Conservation (phyloP, 2,329 filamentous ascomycete genomes). For the Coniochaeta hoffmannii region DNA sequence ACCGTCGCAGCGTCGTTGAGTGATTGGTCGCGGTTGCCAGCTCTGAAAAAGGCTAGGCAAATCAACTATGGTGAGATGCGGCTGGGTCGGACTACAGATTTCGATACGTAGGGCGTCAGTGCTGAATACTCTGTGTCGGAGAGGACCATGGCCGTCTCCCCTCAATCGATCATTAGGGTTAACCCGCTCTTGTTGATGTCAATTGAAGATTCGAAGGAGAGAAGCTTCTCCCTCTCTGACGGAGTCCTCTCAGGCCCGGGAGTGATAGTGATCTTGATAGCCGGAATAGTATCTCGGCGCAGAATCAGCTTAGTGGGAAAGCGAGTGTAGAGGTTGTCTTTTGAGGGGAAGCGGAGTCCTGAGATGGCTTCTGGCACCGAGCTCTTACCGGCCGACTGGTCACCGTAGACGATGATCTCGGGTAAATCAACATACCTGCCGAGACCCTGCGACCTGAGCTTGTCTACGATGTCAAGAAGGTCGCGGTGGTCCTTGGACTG, state of each 20-base stretch:
- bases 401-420: constrained; percentile 50
- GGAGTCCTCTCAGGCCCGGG: constrained; percentile 21
- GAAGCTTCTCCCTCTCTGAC: constrained; percentile 17
- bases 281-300: constrained; percentile 21
- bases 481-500: constrained; percentile 21
- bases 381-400: constrained; percentile 57
- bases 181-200: constrained; percentile 18
- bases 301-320: constrained; percentile 58
- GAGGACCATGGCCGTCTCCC: constrained; percentile 42
- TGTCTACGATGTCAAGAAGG: constrained; percentile 31
- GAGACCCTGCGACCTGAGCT: constrained; percentile 27
- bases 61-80: constrained; percentile 51
- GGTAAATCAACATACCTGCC: constrained; percentile 32
- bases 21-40: constrained; percentile 38
- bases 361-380: constrained; percentile 60
- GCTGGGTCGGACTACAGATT: constrained; percentile 36
- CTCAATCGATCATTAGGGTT: constrained; percentile 27
- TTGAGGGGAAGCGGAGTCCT: constrained; percentile 50
- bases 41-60: constrained; percentile 48
- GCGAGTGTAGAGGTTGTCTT: constrained; percentile 52
- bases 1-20: constrained; percentile 36
- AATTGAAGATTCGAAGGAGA: constrained; percentile 17
- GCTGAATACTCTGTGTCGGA: constrained; percentile 30
- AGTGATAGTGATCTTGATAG: constrained; percentile 28
- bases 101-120: constrained; percentile 40